Percentiles rank a stretch among this genome's conserved stretches.
These are phyloP conservation scores for Tulasnella sp. DNA, from an alignment of 768 basidiomycete genomes.

Conservation along the genomic window DNA sequence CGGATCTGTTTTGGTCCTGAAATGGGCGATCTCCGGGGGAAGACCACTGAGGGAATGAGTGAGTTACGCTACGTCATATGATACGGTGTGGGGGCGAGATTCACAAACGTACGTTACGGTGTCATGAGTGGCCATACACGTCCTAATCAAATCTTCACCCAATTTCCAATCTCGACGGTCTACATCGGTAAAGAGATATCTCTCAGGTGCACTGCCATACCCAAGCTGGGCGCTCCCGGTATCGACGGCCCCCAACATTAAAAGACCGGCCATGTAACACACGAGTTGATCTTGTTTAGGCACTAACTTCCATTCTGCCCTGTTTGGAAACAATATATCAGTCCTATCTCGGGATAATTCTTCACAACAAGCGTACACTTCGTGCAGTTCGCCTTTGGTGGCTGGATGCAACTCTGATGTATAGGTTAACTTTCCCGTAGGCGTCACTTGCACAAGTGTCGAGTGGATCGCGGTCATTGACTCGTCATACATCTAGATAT, in stretches of 20 bases:
- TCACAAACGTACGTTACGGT: conserved; percentile 58
- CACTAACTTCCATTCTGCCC: conserved; percentile 55
- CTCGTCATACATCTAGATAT: conserved; percentile 67
- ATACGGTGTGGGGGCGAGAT: not conserved
- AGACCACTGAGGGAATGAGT: conserved; percentile 45
- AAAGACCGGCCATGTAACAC: conserved; percentile 85
- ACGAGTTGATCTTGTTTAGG: conserved; percentile 95
- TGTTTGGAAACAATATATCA: not conserved
- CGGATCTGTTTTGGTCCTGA: conserved; percentile 49
- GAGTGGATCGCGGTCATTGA: conserved; percentile 72
- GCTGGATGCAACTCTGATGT: conserved; percentile 55
- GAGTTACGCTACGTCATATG: not conserved
- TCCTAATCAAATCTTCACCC: conserved; percentile 69
- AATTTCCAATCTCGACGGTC: conserved; percentile 71
- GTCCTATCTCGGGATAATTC: not conserved
- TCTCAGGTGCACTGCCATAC: too few species aligned
- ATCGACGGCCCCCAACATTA: conserved; percentile 81
- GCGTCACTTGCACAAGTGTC: conserved; percentile 55
- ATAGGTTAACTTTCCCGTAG: conserved; percentile 48
- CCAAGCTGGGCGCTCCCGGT: conserved; percentile 34
- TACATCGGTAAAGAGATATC: too few species aligned
- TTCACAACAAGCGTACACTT: not conserved
- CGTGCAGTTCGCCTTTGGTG: not conserved
- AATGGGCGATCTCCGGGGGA: conserved; percentile 82
- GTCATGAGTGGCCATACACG: conserved; percentile 77